Percentiles rank a stretch among this genome's conserved stretches.
Evolutionary conservation across 768 basidiomycete species (phyloP).

Genomic region (Leccinum obscurum): DNA sequence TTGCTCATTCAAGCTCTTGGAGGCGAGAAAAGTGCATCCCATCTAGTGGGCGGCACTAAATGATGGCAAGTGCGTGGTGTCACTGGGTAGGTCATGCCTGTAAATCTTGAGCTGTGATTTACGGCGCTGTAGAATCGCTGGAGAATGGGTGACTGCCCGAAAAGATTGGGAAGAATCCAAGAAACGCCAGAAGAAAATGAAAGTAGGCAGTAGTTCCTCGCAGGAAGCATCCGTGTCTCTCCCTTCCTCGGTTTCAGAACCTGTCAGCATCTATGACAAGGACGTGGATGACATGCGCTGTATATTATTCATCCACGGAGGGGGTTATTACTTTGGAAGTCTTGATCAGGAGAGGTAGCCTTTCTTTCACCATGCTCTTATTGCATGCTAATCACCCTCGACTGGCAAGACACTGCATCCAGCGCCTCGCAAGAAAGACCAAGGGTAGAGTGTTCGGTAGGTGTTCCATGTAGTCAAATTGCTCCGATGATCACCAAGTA

Average conservation of each 20-base stretch:
- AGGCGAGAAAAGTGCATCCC: constrained; percentile 71
- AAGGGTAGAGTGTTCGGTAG: constrained; percentile 84
- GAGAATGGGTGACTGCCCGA: constrained; percentile 84
- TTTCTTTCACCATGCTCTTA: constrained; percentile 1
- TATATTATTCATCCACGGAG: constrained; percentile 80
- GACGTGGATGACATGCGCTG: constrained; percentile 86
- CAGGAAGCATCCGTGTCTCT: constrained; percentile 18
- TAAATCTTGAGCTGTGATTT: constrained; percentile 15
- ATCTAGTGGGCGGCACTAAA: constrained; percentile 83
- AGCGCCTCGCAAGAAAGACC: constrained; percentile 88
- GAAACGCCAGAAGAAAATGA: constrained; percentile 49
- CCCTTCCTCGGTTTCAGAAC: constrained; percentile 25
- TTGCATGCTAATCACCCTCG: constrained; percentile 7
- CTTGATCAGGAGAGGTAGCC: constrained; percentile 70
- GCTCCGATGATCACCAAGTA: constrained; percentile 14
- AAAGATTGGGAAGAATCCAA: constrained; percentile 80
- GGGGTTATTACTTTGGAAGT: constrained; percentile 85
- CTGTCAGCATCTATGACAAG: constrained; percentile 50
- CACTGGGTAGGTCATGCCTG: constrained; percentile 55
- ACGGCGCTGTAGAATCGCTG: constrained; percentile 59
- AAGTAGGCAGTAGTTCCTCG: constrained; percentile 3
- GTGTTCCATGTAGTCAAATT: constrained; percentile 14
- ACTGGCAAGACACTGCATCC: constrained; percentile 60
- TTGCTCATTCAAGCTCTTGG: constrained; percentile 78
- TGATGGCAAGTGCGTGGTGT: constrained; percentile 98